Evolutionary conservation across 2,329 filamentous ascomycete species (phyloP).

Genomic region (Aspergillus cejpii): DNA sequence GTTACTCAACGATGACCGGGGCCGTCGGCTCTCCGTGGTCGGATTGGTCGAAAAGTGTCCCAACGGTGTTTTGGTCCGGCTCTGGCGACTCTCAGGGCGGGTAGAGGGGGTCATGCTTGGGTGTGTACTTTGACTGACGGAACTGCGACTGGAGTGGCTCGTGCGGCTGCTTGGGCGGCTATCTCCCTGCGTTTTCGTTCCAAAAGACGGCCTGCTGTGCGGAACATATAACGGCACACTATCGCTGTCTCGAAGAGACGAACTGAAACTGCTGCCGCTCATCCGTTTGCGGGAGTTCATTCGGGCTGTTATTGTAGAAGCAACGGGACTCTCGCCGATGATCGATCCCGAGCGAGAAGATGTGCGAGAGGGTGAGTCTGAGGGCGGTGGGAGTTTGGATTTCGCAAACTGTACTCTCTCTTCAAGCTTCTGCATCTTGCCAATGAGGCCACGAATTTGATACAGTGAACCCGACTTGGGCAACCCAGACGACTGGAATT

Average conservation of each 20-base stretch:
- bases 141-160: slow-evolving; percentile 48
- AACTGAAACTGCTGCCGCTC: slow-evolving; percentile 40
- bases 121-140: slow-evolving; percentile 37
- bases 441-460: slow-evolving; percentile 88
- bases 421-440: slow-evolving; percentile 95
- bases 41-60: slow-evolving; percentile 48
- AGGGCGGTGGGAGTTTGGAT: slow-evolving; percentile 81
- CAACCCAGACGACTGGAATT: slow-evolving; percentile 41
- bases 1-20: slow-evolving; percentile 64
- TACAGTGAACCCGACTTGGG: slow-evolving; percentile 67
- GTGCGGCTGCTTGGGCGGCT: slow-evolving; percentile 69
- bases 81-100: slow-evolving; percentile 60
- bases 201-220: slow-evolving; percentile 44
- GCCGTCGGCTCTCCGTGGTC: slow-evolving; percentile 50
- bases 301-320: slow-evolving; percentile 52
- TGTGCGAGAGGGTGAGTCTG: slow-evolving; percentile 66
- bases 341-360: slow-evolving; percentile 62
- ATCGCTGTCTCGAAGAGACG: slow-evolving; percentile 34
- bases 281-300: slow-evolving; percentile 37
- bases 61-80: slow-evolving; percentile 59
- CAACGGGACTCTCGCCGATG: slow-evolving; percentile 44
- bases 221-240: slow-evolving; percentile 31
- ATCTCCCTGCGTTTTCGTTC: slow-evolving; percentile 38
- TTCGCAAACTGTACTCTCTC: slow-evolving; percentile 84
- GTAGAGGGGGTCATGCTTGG: slow-evolving; percentile 38